These are phyloP conservation scores for Takashimella tepidaria DNA, from an alignment of 1,284 basidiomycete genomes.

Conservation along the genomic window DNA sequence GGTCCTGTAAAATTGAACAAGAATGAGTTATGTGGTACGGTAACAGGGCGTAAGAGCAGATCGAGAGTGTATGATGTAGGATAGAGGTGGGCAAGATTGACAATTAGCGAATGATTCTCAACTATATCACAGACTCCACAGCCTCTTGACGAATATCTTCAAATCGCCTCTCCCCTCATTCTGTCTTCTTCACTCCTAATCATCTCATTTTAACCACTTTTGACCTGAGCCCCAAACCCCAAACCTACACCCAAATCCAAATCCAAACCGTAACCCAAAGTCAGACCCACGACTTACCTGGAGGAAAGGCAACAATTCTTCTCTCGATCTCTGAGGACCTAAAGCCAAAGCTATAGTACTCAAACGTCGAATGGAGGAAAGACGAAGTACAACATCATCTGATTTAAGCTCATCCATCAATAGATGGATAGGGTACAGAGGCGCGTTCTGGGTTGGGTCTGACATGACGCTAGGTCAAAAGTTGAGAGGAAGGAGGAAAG, in stretches of 20 bases:
- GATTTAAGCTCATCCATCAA: constrained; percentile 71
- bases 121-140: no score
- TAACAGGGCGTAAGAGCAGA: background rate
- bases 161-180: no score
- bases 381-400: constrained; percentile 86
- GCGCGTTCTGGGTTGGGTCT: constrained; percentile 23
- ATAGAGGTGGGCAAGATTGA: background rate
- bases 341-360: constrained; percentile 97
- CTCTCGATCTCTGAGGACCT: constrained; percentile 88
- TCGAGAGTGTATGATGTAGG: background rate
- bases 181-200: no score
- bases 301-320: constrained; percentile 94
- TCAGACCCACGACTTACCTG: constrained; percentile 41
- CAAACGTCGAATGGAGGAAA: constrained; percentile 96
- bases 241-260: no score
- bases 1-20: constrained; percentile 78
- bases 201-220: no score
- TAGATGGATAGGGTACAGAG: constrained; percentile 47
- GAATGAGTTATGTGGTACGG: background rate
- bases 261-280: no score
- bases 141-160: no score
- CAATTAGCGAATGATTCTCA: no score
- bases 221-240: no score
- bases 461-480: constrained; percentile 22
- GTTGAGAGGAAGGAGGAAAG: no score